Percentiles rank a stretch among this genome's conserved stretches.
Conservation (phyloP, 805 yeast genomes). For the Monosporozyma aquatica region DNA sequence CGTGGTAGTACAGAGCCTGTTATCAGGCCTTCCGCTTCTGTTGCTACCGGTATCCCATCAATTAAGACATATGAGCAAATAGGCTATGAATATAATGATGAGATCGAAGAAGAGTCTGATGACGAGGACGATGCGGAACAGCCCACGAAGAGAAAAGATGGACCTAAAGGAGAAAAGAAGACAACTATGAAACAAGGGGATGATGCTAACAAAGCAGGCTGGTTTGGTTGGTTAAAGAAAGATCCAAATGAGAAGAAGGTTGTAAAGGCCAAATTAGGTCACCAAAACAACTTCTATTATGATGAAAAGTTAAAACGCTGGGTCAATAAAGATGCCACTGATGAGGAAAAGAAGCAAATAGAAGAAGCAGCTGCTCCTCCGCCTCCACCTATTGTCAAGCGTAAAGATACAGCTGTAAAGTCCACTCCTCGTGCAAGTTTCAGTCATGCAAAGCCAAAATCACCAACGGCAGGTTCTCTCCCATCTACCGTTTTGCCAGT, state of each 20-base stretch:
- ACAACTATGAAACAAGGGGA: conserved; percentile 14
- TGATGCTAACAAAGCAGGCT: conserved; percentile 17
- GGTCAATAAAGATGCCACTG: conserved; percentile 62
- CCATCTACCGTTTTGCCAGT: conserved; percentile 22
- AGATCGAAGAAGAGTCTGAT: conserved; percentile 36
- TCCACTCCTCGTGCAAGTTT: conserved; percentile 30
- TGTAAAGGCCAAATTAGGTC: conserved; percentile 79
- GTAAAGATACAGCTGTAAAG: conserved; percentile 27
- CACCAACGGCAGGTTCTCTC: conserved; percentile 21
- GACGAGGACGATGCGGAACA: conserved; percentile 26
- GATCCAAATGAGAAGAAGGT: conserved; percentile 64
- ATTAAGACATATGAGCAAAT: not conserved
- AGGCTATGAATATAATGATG: conserved; percentile 41
- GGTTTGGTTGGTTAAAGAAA: conserved; percentile 59
- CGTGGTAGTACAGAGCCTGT: conserved; percentile 19
- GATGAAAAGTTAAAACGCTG: conserved; percentile 82
- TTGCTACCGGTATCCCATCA: conserved; percentile 9
- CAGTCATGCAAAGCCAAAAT: conserved; percentile 22
- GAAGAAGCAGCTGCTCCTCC: conserved; percentile 68
- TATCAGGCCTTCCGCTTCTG: conserved; percentile 21
- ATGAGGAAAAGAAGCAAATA: conserved; percentile 51
- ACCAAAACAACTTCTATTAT: conserved; percentile 54
- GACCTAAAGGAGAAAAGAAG: conserved; percentile 6
- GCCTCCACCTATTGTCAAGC: conserved; percentile 39
- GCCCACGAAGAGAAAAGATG: conserved; percentile 6